Conservation (phyloP, 371 early-diverging fungal genomes). For the Catenaria anguillulae region DNA sequence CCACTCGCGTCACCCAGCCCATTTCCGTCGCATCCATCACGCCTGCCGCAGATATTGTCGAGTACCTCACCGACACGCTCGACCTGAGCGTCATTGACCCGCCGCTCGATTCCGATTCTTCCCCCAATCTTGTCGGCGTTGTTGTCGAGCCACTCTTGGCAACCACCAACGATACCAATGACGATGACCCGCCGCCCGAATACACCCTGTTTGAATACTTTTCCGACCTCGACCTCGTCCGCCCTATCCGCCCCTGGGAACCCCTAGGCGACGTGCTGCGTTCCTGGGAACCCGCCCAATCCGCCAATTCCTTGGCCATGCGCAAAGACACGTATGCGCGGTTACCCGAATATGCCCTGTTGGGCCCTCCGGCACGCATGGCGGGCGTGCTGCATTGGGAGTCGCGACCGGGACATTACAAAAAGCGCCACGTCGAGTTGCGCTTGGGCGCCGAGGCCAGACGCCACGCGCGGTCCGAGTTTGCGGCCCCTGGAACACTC, state of each 20-base stretch:
- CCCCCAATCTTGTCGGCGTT: no score
- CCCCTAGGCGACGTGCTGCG: constrained; percentile 56
- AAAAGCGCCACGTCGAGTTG: constrained; percentile 47
- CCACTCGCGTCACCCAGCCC: constrained; percentile 33
- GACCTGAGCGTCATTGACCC: constrained; percentile 9
- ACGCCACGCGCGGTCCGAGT: background rate
- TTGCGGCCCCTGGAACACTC: background rate
- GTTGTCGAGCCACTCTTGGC: background rate
- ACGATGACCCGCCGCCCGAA: constrained; percentile 13
- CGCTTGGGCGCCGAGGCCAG: background rate
- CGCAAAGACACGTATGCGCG: constrained; percentile 43
- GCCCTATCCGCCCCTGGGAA: constrained; percentile 81
- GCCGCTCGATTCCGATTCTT: no score
- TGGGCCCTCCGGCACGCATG: constrained; percentile 14
- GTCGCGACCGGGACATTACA: constrained; percentile 57
- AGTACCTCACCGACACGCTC: constrained; percentile 30
- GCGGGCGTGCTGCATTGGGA: constrained; percentile 54
- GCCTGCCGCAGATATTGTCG: constrained; percentile 52
- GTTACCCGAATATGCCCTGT: constrained; percentile 13
- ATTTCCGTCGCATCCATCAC: constrained; percentile 54
- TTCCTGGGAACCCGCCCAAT: constrained; percentile 55
- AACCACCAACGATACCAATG: constrained; percentile 8
- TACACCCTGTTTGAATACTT: constrained; percentile 84
- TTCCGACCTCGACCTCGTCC: constrained; percentile 63
- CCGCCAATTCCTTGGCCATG: no score